Evolutionary conservation across 768 basidiomycete genomes (phyloP), one percentile per base, ranked within the genome.

Genomic region (Leccinum aurantiacum): DNA sequence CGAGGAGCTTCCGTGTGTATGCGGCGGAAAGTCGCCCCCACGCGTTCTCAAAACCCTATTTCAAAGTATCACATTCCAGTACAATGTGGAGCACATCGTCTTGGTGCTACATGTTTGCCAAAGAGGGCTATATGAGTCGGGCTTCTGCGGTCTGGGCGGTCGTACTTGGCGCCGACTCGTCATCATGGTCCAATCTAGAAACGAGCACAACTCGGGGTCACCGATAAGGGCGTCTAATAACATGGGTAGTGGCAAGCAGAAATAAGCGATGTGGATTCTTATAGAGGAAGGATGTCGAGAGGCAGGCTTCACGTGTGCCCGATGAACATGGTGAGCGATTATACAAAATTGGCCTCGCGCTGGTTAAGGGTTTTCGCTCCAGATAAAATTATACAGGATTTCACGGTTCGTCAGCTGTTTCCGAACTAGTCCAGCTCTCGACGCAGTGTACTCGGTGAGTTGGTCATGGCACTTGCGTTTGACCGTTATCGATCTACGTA

Each of bases 1-100:
- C 74, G 79, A 15, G 76, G 81, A 52, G 57, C 68, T 7, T 44
- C 60, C n/a, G 1, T 41, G n/a, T n/a, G 15, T 22, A 75, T 75
- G 6, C 71, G 75, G 48, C 63, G 38, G 6, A 62, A 68, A n/a
- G 67, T 82, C 1, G 86, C 84, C 1, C 71, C 66, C n/a, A 14
- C 84, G 82, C 59, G 68, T 71, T n/a, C 77, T 87, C 50, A 84
- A 85, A 46, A 78, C 79, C 2, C 77, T 79, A 2, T 71, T 84
- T 46, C 74, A 74, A 10, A 63, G 71, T 2, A 37, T 67, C 15
- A 46, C 56, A 6, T 58, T 54, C 4, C 61, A 24, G 0, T 61
- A 60, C 6, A 55, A 49, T 49, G 44, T 38, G 53, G 57, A 61
- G 4, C 67, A 72, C 47, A 47, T 71, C 11, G 14, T 60, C 6